Percentiles rank a stretch among this genome's conserved stretches.
These are phyloP conservation scores for Otatea glauca DNA, from an alignment of 176 grass and related monocot species.

Conservation along the genomic window DNA sequence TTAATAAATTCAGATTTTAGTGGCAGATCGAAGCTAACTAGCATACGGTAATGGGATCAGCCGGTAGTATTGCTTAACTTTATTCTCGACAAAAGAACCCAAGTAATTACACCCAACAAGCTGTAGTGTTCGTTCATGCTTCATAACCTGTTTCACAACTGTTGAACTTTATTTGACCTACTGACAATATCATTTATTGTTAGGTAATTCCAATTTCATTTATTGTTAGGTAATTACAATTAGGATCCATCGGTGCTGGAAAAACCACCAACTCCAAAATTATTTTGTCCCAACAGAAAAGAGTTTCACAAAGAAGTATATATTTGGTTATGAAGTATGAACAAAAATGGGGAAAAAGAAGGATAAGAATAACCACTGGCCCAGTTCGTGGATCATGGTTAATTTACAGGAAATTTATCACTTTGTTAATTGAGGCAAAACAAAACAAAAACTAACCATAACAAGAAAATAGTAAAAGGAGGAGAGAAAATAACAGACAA, in stretches of 20 bases:
- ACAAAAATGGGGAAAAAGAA: background rate
- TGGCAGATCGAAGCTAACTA: background rate
- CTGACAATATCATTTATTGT: constrained; percentile 26
- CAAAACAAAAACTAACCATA: background rate
- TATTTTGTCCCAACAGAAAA: constrained; percentile 8
- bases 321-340: background rate
- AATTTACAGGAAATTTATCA: background rate
- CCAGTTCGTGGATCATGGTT: background rate
- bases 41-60: constrained; percentile 36
- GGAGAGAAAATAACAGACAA: background rate
- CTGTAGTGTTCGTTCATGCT: constrained; percentile 30
- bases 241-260: constrained; percentile 16
- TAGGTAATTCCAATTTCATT: constrained; percentile 46
- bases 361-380: background rate
- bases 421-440: background rate
- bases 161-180: constrained; percentile 43
- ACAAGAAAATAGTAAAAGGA: background rate
- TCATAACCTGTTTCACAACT: constrained; percentile 19
- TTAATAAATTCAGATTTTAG: constrained; percentile 18
- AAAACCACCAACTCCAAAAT: background rate
- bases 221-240: constrained; percentile 41
- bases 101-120: constrained; percentile 35
- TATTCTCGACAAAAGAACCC: constrained; percentile 38
- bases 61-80: constrained; percentile 17
- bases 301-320: background rate